Percentiles rank a stretch among this genome's conserved stretches.
Evolutionary conservation across 805 yeast genomes (phyloP).

Genomic region (Candida alai): DNA sequence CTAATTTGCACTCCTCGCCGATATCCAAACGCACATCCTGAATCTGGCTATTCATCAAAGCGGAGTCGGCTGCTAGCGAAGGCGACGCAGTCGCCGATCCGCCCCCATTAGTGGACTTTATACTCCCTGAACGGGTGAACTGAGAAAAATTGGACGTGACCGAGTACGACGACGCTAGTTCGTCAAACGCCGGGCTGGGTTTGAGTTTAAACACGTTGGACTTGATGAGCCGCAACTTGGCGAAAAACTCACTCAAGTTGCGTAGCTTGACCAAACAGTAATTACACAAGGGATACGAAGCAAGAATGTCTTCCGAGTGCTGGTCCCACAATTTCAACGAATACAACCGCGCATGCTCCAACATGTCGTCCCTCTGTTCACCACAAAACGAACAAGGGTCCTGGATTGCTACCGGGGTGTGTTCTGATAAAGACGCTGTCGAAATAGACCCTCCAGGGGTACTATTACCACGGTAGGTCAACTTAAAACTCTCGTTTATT

Average conservation of each 20-base stretch:
- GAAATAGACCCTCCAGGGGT: conserved; percentile 9
- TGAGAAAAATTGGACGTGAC: conserved; percentile 17
- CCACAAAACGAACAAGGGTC: conserved; percentile 84
- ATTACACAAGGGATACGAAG: conserved; percentile 69
- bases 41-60: conserved; percentile 10
- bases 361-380: conserved; percentile 63
- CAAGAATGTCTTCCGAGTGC: conserved; percentile 27
- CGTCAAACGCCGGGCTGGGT: conserved; percentile 24
- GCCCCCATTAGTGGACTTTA: neutral
- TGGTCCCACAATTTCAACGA: conserved; percentile 49
- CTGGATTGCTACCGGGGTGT: conserved; percentile 63
- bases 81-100: conserved; percentile 2
- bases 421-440: conserved; percentile 12
- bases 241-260: conserved; percentile 77
- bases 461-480: conserved; percentile 26
- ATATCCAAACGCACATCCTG: conserved; percentile 12
- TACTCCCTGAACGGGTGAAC: conserved; percentile 20
- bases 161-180: conserved; percentile 11
- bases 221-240: conserved; percentile 63
- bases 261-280: conserved; percentile 78
- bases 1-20: conserved; percentile 31
- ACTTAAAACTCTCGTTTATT: conserved; percentile 68
- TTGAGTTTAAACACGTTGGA: conserved; percentile 55
- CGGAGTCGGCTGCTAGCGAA: conserved; percentile 1
- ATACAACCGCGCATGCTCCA: conserved; percentile 77